phyloP scores from a whole-genome alignment of 139 green algal species.

The Eudorina sp. region DNA sequence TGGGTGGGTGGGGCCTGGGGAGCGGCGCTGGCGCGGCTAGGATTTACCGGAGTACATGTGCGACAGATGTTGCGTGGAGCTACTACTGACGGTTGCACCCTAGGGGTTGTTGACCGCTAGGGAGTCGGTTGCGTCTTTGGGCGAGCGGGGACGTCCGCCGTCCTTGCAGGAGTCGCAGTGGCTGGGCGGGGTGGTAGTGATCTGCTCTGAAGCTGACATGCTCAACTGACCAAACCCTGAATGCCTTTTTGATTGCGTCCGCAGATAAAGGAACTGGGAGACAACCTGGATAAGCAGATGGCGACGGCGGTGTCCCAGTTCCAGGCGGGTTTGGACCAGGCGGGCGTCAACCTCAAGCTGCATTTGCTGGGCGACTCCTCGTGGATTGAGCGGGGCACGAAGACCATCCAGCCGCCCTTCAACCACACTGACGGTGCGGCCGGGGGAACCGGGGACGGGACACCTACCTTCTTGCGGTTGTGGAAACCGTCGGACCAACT shows the following conservation, averaged over 20 bases:
- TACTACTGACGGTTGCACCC: too few relatives aligned
- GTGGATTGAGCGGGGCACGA: not conserved
- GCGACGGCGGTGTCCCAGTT: not conserved
- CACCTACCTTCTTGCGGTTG: too few relatives aligned
- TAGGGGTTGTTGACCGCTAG: not conserved
- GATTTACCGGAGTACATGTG: too few relatives aligned
- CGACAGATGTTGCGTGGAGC: not conserved
- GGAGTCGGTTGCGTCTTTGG: not conserved
- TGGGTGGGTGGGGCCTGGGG: not conserved
- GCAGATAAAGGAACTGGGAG: not conserved
- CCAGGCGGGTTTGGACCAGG: not conserved
- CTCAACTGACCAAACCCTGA: too few relatives aligned
- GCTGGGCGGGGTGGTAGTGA: too few relatives aligned
- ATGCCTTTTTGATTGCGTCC: not conserved
- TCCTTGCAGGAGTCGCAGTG: too few relatives aligned
- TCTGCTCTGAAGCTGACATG: too few relatives aligned
- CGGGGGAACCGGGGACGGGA: too few relatives aligned
- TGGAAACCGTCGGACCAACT: too few relatives aligned
- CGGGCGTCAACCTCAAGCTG: not conserved
- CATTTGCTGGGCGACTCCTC: not conserved
- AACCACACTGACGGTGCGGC: too few relatives aligned
- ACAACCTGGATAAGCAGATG: not conserved
- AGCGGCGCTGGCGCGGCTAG: too few relatives aligned
- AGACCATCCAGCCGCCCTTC: not conserved
- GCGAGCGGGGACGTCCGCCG: too few relatives aligned